Evolutionary conservation across 331 rosid species (phyloP).

Genomic region (Malus hybrid): DNA sequence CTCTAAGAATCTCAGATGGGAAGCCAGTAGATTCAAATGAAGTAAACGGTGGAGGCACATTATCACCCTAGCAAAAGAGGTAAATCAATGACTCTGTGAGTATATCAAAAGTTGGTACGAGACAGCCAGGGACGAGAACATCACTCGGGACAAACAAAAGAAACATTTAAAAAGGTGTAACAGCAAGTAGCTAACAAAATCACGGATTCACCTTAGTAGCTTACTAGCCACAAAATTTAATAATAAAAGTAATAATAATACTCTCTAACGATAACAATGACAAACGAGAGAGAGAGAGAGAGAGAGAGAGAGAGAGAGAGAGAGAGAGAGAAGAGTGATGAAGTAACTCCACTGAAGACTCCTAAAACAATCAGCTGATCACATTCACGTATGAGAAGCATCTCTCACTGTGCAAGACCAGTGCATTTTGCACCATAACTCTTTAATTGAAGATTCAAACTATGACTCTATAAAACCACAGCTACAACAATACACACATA

Average conservation of each 20-base stretch:
- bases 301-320: background rate
- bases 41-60: slow-evolving; percentile 68
- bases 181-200: background rate
- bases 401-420: background rate
- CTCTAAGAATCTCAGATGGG: slow-evolving; percentile 91
- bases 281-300: background rate
- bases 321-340: background rate
- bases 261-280: background rate
- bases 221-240: background rate
- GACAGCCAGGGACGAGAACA: background rate
- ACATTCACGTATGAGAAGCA: background rate
- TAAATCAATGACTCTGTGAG: background rate
- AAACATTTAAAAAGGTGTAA: background rate
- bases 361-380: background rate
- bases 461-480: background rate
- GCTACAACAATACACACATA: background rate
- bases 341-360: background rate
- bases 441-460: background rate
- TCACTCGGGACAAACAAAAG: background rate
- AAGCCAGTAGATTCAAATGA: slow-evolving; percentile 73
- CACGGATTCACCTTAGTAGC: background rate
- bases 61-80: slow-evolving; percentile 56
- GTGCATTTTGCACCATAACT: background rate
- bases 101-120: background rate
- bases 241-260: background rate